Conservation (phyloP, 1,284 basidiomycete genomes). For the Ganoderma leucocontextum region DNA sequence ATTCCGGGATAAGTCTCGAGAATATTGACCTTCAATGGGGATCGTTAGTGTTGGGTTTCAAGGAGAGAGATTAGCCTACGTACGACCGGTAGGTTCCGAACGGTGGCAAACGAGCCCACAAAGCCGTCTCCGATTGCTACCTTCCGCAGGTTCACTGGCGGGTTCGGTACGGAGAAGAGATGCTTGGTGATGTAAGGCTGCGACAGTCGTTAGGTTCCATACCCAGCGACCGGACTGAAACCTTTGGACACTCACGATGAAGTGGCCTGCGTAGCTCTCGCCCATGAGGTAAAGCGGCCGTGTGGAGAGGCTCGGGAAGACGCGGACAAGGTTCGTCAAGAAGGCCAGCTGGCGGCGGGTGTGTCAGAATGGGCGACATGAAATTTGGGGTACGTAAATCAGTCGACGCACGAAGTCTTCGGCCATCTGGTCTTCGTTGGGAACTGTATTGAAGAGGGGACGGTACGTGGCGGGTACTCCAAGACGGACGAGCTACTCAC, state of each 20-base stretch:
- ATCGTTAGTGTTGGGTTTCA: not conserved
- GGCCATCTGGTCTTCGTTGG: conserved; percentile 72
- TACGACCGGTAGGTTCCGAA: conserved; percentile 60
- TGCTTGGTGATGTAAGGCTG: conserved; percentile 75
- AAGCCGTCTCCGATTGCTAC: conserved; percentile 75
- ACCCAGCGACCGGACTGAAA: not conserved
- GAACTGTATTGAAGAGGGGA: conserved; percentile 49
- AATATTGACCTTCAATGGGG: conserved; percentile 52
- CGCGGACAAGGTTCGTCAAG: conserved; percentile 37
- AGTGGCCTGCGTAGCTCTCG: conserved; percentile 43
- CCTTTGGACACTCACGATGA: conserved; percentile 45
- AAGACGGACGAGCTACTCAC: conserved; percentile 9
- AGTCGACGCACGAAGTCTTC: conserved; percentile 65
- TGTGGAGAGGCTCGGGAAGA: conserved; percentile 40
- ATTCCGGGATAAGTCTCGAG: conserved; percentile 76
- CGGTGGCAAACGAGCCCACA: conserved; percentile 56
- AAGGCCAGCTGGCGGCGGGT: conserved; percentile 31
- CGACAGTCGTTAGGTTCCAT: not conserved
- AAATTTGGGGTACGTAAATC: not conserved
- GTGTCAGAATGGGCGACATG: not conserved
- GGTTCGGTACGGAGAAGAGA: conserved; percentile 63
- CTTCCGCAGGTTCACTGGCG: conserved; percentile 70
- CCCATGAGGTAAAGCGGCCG: conserved; percentile 42
- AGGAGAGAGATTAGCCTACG: not conserved
- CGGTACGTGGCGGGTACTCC: no score